Base-by-base conservation (phyloP, 495 filamentous ascomycete species). In the Penicillium turbatum region DNA sequence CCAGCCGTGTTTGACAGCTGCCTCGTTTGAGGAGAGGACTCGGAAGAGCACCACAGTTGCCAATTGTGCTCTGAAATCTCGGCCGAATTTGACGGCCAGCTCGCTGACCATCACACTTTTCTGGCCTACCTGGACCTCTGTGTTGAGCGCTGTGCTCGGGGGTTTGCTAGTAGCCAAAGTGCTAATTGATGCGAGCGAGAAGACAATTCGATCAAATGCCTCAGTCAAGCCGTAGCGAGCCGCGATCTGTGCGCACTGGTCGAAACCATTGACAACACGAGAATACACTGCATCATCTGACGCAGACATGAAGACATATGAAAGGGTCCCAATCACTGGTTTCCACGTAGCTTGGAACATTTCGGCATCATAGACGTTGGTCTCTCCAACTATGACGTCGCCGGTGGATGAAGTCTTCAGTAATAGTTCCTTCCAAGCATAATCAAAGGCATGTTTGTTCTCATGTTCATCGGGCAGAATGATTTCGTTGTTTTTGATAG, bases 61-160 rank as follows among this genome's bases (percentile, higher is more conserved):
- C 50, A 97, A 71, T 67, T 97, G 92, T 30, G 92, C 92, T 63
- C 90, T 86, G 67, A 92, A 90, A 63, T 99, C 92, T 52, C 92
- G 79, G 21, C 93, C 93, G 72, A 99, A 96, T 64, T 92, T 92
- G 57, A 99, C 93, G 48, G 93, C 93, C 49, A 96, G 79, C 76
- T 99, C 92, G 66, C 93, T 97, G 61, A 99, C 93, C 93, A 99
- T 99, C 26, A 99, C 90, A 60, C 86, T 96, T 67, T 88, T 92
- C 60, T 90, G 85, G 0, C 85, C 90, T 38, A 84, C 90, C 66
- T 97, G 92, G 10, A 99, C 88, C 72, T 97, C 92, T 0, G 95
- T 99, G 63, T 99, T 99, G 16, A 99, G 80, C 10, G 84, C 65
- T 15, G 92, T 97, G 65, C 87, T 95, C 26, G 89, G 86, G 2